A percentile compares a stretch with the other conserved stretches of the same genome.
These are phyloP conservation scores for Castanopsis chinensis DNA, from an alignment of 306 rosid genomes.

Conservation along the genomic window DNA sequence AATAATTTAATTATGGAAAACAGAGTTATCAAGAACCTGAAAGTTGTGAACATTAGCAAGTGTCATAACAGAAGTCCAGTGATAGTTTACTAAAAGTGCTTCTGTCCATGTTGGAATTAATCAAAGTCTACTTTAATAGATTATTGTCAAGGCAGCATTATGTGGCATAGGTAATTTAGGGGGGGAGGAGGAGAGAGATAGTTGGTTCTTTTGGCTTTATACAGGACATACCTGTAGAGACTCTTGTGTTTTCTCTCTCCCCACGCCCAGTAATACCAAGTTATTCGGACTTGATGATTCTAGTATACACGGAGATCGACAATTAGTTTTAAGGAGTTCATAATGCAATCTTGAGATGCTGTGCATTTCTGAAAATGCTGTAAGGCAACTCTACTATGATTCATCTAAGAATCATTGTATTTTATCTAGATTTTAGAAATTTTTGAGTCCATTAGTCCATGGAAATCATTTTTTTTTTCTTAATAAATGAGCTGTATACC, in stretches of 20 bases:
- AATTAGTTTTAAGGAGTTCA: background rate
- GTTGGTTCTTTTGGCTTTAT: background rate
- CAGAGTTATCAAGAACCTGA: background rate
- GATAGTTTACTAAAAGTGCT: background rate
- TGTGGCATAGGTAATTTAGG: too few relatives aligned
- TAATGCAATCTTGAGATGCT: background rate
- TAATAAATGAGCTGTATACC: background rate
- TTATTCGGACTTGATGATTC: background rate
- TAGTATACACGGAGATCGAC: background rate
- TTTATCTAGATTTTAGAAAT: background rate
- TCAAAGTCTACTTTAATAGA: background rate
- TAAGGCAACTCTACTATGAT: background rate
- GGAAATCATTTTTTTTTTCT: background rate
- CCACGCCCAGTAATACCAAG: background rate
- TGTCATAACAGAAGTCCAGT: background rate
- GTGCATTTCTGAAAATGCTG: background rate
- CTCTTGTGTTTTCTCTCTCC: background rate
- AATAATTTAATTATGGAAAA: background rate
- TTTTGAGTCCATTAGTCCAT: background rate
- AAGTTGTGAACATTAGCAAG: background rate
- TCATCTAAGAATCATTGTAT: background rate
- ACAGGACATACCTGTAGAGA: background rate
- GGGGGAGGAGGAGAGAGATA: background rate
- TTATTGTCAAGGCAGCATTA: background rate
- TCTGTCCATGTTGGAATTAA: background rate